Evolutionary conservation across 306 rosid genomes (phyloP).

Genomic region (Vigna nakashimae): DNA sequence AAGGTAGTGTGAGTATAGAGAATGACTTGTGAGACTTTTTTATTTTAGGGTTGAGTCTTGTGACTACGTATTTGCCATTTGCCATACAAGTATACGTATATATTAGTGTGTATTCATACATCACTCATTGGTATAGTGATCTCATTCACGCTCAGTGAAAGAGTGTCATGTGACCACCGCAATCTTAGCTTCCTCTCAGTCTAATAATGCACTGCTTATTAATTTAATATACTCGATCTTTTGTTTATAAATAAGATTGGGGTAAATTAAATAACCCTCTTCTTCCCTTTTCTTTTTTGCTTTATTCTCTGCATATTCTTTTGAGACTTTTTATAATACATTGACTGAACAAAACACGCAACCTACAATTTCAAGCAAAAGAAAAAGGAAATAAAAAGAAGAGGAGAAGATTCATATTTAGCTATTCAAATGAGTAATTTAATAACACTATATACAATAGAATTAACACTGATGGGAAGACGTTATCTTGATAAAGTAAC

Average conservation of each 20-base stretch:
- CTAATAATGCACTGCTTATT: constrained; percentile 44
- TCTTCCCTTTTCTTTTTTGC: constrained; percentile 28
- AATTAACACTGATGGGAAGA: constrained; percentile 22
- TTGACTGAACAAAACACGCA: constrained; percentile 32
- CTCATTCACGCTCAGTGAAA: constrained; percentile 39
- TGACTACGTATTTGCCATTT: background rate
- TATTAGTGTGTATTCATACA: background rate
- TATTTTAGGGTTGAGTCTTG: background rate
- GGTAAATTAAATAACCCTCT: constrained; percentile 10
- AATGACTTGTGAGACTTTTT: background rate
- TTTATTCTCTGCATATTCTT: constrained; percentile 47
- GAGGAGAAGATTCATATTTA: constrained; percentile 44
- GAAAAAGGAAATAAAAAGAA: constrained; percentile 9
- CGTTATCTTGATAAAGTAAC: constrained; percentile 19
- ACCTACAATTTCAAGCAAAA: constrained; percentile 26
- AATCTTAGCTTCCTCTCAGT: constrained; percentile 55
- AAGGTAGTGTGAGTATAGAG: constrained; percentile 23
- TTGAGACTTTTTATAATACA: constrained; percentile 36
- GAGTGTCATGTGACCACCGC: constrained; percentile 74
- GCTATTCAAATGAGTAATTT: constrained; percentile 38
- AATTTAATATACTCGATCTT: background rate
- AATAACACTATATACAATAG: background rate
- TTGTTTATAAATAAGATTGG: background rate
- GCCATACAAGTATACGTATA: too few species aligned
- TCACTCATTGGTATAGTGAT: constrained; percentile 33